Conservation (phyloP, 805 yeast genomes). For the Starmerella bacillaris region DNA sequence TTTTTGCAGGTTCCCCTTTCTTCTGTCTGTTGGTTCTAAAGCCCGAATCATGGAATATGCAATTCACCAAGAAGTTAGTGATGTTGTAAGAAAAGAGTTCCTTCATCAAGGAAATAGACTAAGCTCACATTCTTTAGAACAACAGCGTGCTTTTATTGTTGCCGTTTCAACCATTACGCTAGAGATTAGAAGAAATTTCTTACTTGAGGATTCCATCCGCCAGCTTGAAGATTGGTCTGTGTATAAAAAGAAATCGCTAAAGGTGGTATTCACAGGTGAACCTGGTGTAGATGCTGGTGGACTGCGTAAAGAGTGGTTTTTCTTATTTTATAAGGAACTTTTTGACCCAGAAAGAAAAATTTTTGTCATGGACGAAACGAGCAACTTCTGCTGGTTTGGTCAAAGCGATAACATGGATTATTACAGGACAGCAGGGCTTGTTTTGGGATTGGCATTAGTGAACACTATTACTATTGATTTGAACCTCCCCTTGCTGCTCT, state of each 20-base stretch:
- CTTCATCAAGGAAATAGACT: slow-evolving; percentile 8
- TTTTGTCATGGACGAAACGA: slow-evolving; percentile 48
- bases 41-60: slow-evolving; percentile 54
- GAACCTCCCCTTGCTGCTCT: slow-evolving; percentile 55
- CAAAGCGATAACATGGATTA: slow-evolving; percentile 18
- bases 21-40: slow-evolving; percentile 66
- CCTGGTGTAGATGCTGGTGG: slow-evolving; percentile 97
- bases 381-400: slow-evolving; percentile 57
- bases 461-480: slow-evolving; percentile 76
- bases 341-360: slow-evolving; percentile 54
- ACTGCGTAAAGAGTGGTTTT: slow-evolving; percentile 82
- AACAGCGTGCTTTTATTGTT: slow-evolving; percentile 2
- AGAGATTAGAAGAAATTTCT: slow-evolving; percentile 44
- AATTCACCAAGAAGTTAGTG: slow-evolving; percentile 12
- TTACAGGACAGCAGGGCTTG: slow-evolving; percentile 66
- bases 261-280: slow-evolving; percentile 67
- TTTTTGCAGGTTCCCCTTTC: slow-evolving; percentile 71
- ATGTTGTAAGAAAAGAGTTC: slow-evolving; percentile 11
- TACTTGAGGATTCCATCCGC: slow-evolving; percentile 56
- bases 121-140: not conserved
- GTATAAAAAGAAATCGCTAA: slow-evolving; percentile 40
- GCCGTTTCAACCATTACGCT: slow-evolving; percentile 25
- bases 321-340: slow-evolving; percentile 47
- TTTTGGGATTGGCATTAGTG: slow-evolving; percentile 76
- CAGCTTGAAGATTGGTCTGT: slow-evolving; percentile 33